phyloP scores from a whole-genome alignment of 2,329 filamentous ascomycete genomes.

The Sporothrix schenckii region DNA sequence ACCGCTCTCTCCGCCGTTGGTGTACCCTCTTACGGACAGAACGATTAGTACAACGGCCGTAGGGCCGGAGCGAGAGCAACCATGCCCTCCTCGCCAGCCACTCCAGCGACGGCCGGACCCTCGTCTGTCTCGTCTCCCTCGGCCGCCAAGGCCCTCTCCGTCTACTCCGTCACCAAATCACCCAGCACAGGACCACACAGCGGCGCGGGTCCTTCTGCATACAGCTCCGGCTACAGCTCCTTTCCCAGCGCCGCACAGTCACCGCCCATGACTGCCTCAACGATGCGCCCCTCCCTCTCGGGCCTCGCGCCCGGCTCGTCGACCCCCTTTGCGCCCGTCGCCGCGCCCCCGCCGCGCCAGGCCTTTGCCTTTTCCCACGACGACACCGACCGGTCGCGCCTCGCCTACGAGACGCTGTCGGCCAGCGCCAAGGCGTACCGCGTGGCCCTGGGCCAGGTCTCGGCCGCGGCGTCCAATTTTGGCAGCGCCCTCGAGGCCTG shows the following conservation, averaged over 20 bases:
- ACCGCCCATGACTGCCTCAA: constrained; percentile 28
- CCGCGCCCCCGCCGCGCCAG: constrained; percentile 17
- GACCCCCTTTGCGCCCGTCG: constrained; percentile 12
- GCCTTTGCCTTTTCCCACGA: constrained; percentile 60
- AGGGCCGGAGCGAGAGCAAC: constrained; percentile 5
- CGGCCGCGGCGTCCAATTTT: constrained; percentile 64
- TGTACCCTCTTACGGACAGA: background rate
- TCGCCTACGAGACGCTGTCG: constrained; percentile 64
- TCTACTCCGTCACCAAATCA: background rate
- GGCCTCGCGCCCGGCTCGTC: constrained; percentile 7
- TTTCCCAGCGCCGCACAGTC: constrained; percentile 29
- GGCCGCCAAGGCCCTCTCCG: constrained; percentile 7
- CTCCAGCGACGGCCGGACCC: background rate
- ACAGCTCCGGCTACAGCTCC: constrained; percentile 31
- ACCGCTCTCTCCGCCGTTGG: background rate
- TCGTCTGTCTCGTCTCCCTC: constrained; percentile 8
- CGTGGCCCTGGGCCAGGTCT: constrained; percentile 62
- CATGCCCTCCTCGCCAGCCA: constrained; percentile 23
- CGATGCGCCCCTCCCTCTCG: constrained; percentile 26
- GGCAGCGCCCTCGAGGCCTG: constrained; percentile 67
- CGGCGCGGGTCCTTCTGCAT: background rate
- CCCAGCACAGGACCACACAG: background rate
- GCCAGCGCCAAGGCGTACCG: constrained; percentile 66
- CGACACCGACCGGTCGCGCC: constrained; percentile 65
- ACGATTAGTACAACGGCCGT: background rate